Evolutionary conservation across 352 stramenopile genomes (phyloP), one percentile per base, ranked within the genome.

Genomic region (Phytophthora pistaciae): DNA sequence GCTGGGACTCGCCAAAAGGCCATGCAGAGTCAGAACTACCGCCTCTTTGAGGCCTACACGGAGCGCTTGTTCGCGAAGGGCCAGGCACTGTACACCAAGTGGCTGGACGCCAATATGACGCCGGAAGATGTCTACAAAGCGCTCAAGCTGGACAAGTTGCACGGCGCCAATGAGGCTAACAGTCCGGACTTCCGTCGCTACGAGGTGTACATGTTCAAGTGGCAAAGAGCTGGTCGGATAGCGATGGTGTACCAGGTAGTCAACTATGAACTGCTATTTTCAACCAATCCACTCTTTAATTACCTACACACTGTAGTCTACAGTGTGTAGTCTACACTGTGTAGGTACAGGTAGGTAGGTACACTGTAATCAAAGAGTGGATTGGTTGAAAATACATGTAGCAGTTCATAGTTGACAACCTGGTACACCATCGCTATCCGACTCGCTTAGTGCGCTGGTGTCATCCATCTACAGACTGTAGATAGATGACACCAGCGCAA

Each of bases 191-290:
- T 40, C 25, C 50, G 50, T 11, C 50, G 50, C 25, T 57, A 57
- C 50, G 50, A 57, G 25, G 50, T 57, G 9, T 57, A 38, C 50
- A 13, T 57, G 9, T 57, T 38, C 50, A 57, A 57, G 27, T 57
- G 25, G 21, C 25, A 57, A n/a, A 7, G 50, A 57, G 13, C 14
- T n/a, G 3, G 14, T 49, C 18, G 14, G 13, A 18, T 49, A 49
- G 40, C 40, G 40, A 49, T 18, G 6, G 13, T 9, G 0, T 49
- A 49, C 40, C 40, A 49, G 13, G 14, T 49, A 49, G 40, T 13
- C 31, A 13, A 36, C 31, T 36, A 3, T 3, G 2, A 36, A 8
- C 8, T 36, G 10, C 7, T 13, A 36, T 36, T 36, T 36, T 36
- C 10, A 13, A 11, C 8, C 7, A 36, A 36, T 36, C 29, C 29